Percentiles rank a stretch among this genome's conserved stretches.
phyloP scores from a whole-genome alignment of 306 rosid genomes.

The Potentilla sterilis region DNA sequence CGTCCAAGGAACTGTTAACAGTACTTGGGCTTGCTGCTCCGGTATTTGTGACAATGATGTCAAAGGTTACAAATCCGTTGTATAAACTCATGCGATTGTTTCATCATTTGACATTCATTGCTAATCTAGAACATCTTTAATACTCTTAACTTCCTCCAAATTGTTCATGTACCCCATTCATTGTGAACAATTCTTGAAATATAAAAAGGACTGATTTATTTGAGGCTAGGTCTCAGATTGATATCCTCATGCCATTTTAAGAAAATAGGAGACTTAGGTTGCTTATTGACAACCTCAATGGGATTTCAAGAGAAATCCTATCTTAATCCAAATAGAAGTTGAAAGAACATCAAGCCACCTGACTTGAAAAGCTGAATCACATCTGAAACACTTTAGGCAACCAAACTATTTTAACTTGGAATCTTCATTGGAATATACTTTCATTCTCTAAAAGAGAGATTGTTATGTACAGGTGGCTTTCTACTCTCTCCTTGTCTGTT shows the following conservation, averaged over 20 bases:
- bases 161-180: neutral
- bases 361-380: neutral
- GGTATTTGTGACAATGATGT: constrained; percentile 73
- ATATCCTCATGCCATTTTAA: neutral
- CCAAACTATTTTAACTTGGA: neutral
- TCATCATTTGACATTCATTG: neutral
- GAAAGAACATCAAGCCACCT: neutral
- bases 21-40: constrained; percentile 83
- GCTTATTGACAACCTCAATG: neutral
- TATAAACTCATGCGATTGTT: constrained; percentile 15
- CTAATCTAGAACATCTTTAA: neutral
- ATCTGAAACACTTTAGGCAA: neutral
- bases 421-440: neutral
- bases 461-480: constrained; percentile 67
- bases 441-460: constrained; percentile 5
- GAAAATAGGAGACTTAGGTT: neutral
- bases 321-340: neutral
- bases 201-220: neutral
- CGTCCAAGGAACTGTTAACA: constrained; percentile 52
- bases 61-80: constrained; percentile 54
- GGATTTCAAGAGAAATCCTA: neutral
- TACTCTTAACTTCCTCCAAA: neutral
- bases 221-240: neutral
- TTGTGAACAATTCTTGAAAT: neutral
- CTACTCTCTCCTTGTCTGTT: constrained; percentile 66